Evolutionary conservation across 768 basidiomycete genomes (phyloP), one percentile per base, ranked within the genome.

Genomic region (Phlegmacium glaucopus): DNA sequence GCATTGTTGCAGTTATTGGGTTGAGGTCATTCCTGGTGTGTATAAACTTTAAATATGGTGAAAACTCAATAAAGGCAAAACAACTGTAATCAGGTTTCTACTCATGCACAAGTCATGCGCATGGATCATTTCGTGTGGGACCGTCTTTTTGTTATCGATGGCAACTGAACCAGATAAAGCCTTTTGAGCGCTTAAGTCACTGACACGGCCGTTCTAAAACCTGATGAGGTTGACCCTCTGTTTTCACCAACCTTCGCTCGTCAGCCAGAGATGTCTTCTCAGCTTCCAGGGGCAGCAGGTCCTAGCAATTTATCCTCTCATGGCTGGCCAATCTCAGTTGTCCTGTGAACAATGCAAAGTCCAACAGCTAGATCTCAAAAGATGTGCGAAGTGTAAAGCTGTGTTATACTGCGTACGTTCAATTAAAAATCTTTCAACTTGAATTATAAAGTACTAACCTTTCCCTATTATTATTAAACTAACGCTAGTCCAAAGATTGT

Each of bases 1-100:
- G n/a, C 34, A 9, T 41, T 32, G 32, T 11, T 38, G 16, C 50
- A 82, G 80, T 44, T 83, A 82, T 60, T 82, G 80, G 81, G 65
- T 83, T 39, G 81, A 82, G 62, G 61, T 83, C 44, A 68, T 83
- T 45, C 76, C 76, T 26, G 54, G 58, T 10, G 32, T 44, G 10
- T 39, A 68, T 22, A 42, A 53, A 3, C 42, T 69, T 28, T 74
- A 25, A 41, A 13, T 7, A 11, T 6, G n/a, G n/a, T n/a, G n/a
- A n/a, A n/a, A n/a, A n/a, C n/a, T n/a, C 17, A 18, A 12, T 10
- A 40, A 29, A 22, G 16, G 9, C 11, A 29, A 29, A 29, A 4
- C 29, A 43, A 30, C n/a, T 43, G 42, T 43, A 40, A 34, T n/a
- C 32, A 34, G 3, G 32, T 6, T 34, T 34, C 32, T 11, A 34